These are phyloP conservation scores for Termitomyces titanicus DNA, from an alignment of 768 basidiomycete genomes.

Conservation along the genomic window DNA sequence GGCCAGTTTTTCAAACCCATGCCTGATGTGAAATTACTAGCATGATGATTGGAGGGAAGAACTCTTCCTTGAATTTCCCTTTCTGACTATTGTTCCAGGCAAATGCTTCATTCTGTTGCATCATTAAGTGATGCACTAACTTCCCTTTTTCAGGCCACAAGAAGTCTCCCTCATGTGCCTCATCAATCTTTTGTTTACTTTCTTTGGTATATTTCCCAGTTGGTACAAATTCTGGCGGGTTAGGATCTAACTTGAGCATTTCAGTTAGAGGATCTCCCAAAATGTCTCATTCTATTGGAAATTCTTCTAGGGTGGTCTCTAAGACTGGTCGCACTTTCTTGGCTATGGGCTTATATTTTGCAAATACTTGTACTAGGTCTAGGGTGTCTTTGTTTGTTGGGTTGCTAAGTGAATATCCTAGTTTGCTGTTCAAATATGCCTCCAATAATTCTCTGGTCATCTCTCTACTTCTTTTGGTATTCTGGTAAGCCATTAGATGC, in stretches of 20 bases:
- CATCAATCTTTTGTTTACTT: slow-evolving; percentile 2
- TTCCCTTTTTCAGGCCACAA: not conserved
- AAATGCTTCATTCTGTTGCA: not conserved
- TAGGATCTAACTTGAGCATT: not conserved
- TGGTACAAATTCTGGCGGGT: not conserved
- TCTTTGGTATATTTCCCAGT: not conserved
- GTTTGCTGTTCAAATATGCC: not conserved
- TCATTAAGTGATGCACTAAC: not conserved
- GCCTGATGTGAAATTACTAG: not conserved
- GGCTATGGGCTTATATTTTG: not conserved
- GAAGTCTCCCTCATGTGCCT: slow-evolving; percentile 1
- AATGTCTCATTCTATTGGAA: not conserved
- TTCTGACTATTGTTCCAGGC: not conserved
- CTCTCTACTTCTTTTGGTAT: not conserved
- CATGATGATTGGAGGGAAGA: not conserved
- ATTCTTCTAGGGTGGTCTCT: not conserved
- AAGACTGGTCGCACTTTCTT: not conserved
- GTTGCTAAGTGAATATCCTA: not conserved
- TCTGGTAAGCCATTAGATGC: not conserved
- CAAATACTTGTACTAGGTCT: no score
- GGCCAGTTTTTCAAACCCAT: not conserved
- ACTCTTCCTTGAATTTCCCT: not conserved
- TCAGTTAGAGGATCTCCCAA: not conserved
- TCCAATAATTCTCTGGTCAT: not conserved
- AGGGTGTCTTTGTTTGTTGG: no score